These are phyloP conservation scores for Arthrobotrys megalospora DNA, from an alignment of 2,329 filamentous ascomycete genomes.

Conservation along the genomic window DNA sequence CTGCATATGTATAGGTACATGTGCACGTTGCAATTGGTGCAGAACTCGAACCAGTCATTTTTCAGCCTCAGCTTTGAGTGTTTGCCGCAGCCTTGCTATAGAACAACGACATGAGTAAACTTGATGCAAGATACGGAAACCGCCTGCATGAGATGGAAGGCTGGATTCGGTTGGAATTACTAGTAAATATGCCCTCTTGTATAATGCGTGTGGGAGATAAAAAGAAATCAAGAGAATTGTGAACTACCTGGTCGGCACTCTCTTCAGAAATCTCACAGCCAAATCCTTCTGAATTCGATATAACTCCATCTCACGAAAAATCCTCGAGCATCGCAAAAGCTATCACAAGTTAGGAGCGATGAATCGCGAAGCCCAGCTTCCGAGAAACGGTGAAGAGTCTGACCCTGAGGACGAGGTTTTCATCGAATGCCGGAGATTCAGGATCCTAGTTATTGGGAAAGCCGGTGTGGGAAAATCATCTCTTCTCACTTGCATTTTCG, in stretches of 20 bases:
- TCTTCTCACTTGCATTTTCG: conserved; percentile 3
- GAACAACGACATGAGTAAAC: too few species aligned
- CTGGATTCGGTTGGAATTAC: too few species aligned
- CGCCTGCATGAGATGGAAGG: too few species aligned
- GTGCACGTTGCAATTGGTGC: too few species aligned
- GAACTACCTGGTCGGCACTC: too few species aligned
- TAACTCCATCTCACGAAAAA: neutral
- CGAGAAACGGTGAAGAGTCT: neutral
- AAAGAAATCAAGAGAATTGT: too few species aligned
- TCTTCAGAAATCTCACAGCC: too few species aligned
- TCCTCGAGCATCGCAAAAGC: neutral
- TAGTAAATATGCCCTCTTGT: too few species aligned
- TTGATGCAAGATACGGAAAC: too few species aligned
- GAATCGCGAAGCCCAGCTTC: neutral
- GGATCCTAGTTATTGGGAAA: conserved; percentile 7
- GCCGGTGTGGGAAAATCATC: conserved; percentile 2
- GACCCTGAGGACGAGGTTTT: conserved; percentile 7
- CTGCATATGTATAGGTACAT: conserved; percentile 5
- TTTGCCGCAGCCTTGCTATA: neutral
- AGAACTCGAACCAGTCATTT: neutral
- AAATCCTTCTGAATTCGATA: neutral
- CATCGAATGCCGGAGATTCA: conserved; percentile 1
- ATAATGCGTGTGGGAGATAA: too few species aligned
- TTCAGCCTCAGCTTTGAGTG: neutral
- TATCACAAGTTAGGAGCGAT: neutral